Conservation (phyloP, 495 filamentous ascomycete species). For the Aspergillus cristatus region DNA sequence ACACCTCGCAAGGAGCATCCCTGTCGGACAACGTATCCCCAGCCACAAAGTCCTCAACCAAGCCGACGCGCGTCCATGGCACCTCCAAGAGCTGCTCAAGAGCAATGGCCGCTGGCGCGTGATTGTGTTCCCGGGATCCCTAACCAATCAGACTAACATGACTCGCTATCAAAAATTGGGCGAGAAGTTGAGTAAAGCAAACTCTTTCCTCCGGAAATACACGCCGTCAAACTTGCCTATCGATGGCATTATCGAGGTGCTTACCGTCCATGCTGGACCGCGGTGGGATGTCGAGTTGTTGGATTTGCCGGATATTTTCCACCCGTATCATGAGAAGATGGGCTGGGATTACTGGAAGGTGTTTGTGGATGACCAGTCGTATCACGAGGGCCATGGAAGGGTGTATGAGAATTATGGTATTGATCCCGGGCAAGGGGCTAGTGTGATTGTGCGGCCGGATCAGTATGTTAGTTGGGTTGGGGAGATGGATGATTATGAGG, state of each 20-base stretch:
- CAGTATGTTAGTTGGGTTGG: slow-evolving; percentile 21
- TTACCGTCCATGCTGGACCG: slow-evolving; percentile 10
- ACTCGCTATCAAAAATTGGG: slow-evolving; percentile 38
- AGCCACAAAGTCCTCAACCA: slow-evolving; percentile 49
- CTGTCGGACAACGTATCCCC: slow-evolving; percentile 42
- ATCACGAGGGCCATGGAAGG: slow-evolving; percentile 1
- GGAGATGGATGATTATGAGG: not conserved
- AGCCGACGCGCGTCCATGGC: slow-evolving; percentile 46
- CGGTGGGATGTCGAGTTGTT: slow-evolving; percentile 7
- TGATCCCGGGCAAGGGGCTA: slow-evolving; percentile 4
- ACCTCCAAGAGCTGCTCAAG: slow-evolving; percentile 35
- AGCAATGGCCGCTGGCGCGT: slow-evolving; percentile 50
- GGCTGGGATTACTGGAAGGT: slow-evolving; percentile 22
- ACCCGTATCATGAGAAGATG: slow-evolving; percentile 16
- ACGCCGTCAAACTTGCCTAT: slow-evolving; percentile 24
- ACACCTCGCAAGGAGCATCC: slow-evolving; percentile 29
- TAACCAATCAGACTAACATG: slow-evolving; percentile 27
- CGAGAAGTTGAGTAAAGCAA: slow-evolving; percentile 16
- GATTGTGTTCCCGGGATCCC: slow-evolving; percentile 53
- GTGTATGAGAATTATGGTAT: slow-evolving; percentile 8
- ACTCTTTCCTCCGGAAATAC: slow-evolving; percentile 38
- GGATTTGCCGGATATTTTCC: slow-evolving; percentile 19
- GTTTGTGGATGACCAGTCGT: slow-evolving; percentile 14
- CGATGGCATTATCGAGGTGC: slow-evolving; percentile 20
- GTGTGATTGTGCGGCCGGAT: slow-evolving; percentile 21